Conservation (phyloP, 2,329 filamentous ascomycete genomes). For the Bipolaris sorokiniana region DNA sequence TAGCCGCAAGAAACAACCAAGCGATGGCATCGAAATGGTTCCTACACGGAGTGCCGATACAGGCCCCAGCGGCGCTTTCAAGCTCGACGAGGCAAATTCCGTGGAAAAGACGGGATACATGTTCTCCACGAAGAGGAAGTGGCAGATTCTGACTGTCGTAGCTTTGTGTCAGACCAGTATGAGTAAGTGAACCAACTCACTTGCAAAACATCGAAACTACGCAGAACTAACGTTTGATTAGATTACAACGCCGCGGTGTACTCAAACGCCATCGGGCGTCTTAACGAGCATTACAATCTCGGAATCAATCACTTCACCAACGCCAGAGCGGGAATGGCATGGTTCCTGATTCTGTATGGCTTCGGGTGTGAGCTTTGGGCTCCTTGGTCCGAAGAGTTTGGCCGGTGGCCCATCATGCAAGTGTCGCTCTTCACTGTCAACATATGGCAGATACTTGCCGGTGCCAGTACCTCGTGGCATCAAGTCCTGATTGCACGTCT, state of each 20-base stretch:
- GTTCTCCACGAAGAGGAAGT: conserved; percentile 59
- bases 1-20: conserved; percentile 7
- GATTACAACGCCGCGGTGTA: conserved; percentile 63
- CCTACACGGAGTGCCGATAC: background rate
- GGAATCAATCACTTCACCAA: conserved; percentile 46
- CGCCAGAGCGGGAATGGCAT: conserved; percentile 67
- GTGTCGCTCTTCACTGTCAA: conserved; percentile 75
- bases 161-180: conserved; percentile 61
- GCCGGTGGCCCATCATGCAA: conserved; percentile 77
- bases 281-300: conserved; percentile 64
- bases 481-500: conserved; percentile 66
- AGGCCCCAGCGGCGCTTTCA: conserved; percentile 5
- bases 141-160: conserved; percentile 60
- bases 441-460: conserved; percentile 64
- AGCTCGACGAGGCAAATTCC: conserved; percentile 27
- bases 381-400: conserved; percentile 78
- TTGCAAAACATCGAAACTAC: conserved; percentile 33
- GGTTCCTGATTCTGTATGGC: conserved; percentile 79
- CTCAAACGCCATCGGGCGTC: conserved; percentile 57
- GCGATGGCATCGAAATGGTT: conserved; percentile 11
- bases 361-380: conserved; percentile 89
- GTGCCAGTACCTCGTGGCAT: conserved; percentile 68
- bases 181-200: conserved; percentile 50
- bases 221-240: conserved; percentile 27
- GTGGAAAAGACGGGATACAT: conserved; percentile 50